These are phyloP conservation scores for Penicillium sp. DNA, from an alignment of 2,329 filamentous ascomycete genomes.

Conservation along the genomic window DNA sequence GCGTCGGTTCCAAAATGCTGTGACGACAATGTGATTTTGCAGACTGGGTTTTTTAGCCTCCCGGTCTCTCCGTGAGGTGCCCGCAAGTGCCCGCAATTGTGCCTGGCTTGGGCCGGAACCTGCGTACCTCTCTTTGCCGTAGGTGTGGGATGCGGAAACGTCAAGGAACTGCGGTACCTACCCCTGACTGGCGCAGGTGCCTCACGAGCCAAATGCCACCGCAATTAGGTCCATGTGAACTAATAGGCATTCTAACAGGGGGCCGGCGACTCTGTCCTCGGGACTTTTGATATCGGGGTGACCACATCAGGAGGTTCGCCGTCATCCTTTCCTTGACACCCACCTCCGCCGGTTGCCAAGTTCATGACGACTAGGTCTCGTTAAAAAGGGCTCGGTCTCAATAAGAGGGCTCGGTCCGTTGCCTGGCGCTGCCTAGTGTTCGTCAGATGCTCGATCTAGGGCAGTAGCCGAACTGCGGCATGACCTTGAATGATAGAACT, in stretches of 20 bases:
- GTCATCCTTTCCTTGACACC: constrained; percentile 14
- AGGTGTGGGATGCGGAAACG: constrained; percentile 22
- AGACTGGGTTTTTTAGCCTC: constrained; percentile 23
- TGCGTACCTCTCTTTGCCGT: constrained; percentile 15
- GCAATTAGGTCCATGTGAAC: constrained; percentile 16
- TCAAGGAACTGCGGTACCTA: constrained; percentile 21
- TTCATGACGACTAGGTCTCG: constrained; percentile 20
- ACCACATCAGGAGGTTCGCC: constrained; percentile 18
- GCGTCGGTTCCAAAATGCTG: constrained; percentile 20
- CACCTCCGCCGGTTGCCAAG: constrained; percentile 13
- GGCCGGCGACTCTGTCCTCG: constrained; percentile 8
- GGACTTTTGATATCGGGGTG: constrained; percentile 21
- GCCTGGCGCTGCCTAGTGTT: constrained; percentile 24
- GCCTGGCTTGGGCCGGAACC: constrained; percentile 19
- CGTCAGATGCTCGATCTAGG: constrained; percentile 28
- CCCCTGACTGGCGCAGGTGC: constrained; percentile 25
- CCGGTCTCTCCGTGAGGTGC: constrained; percentile 8
- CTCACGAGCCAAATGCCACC: constrained; percentile 20
- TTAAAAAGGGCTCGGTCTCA: constrained; percentile 12
- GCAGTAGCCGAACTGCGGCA: constrained; percentile 25
- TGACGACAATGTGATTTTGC: constrained; percentile 31
- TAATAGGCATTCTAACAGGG: constrained; percentile 9
- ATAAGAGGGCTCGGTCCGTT: constrained; percentile 17
- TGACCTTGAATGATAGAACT: constrained; percentile 24
- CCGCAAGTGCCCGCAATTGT: constrained; percentile 7